These are phyloP conservation scores for Trametes villosa DNA, from an alignment of 768 basidiomycete species.

Conservation along the genomic window DNA sequence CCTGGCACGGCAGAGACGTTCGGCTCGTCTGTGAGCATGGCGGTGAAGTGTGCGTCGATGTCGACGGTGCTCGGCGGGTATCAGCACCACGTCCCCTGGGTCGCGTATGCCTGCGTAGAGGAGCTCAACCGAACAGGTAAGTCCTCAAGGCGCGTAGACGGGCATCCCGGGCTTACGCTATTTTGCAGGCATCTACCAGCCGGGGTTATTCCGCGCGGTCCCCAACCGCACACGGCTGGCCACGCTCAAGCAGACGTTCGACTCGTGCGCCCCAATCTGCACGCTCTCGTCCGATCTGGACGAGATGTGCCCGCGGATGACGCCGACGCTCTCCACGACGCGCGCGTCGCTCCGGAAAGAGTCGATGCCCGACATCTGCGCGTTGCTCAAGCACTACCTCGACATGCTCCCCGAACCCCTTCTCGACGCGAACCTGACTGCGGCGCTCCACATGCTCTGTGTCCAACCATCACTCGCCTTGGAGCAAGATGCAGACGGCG, in stretches of 20 bases:
- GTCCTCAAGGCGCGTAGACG: not conserved
- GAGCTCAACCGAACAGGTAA: conserved; percentile 51
- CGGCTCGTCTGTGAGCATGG: conserved; percentile 41
- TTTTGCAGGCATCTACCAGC: conserved; percentile 46
- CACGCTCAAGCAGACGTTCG: conserved; percentile 44
- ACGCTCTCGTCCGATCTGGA: conserved; percentile 5
- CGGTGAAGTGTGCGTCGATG: conserved; percentile 38
- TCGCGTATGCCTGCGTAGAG: conserved; percentile 48
- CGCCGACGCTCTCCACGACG: conserved; percentile 25
- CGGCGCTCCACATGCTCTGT: conserved; percentile 45
- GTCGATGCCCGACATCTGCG: conserved; percentile 48
- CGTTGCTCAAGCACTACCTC: conserved; percentile 51
- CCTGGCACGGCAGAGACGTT: conserved; percentile 37
- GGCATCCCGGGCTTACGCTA: not conserved
- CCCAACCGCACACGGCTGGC: conserved; percentile 46
- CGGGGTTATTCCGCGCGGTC: conserved; percentile 46
- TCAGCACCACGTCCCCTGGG: conserved; percentile 43
- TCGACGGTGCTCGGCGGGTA: conserved; percentile 41
- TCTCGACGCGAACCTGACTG: conserved; percentile 45
- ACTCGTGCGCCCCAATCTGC: conserved; percentile 26
- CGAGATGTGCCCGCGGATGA: conserved; percentile 1
- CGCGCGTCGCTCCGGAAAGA: conserved; percentile 39
- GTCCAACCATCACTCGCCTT: conserved; percentile 47
- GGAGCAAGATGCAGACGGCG: conserved; percentile 32
- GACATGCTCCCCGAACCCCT: conserved; percentile 51